Base-by-base conservation (phyloP, 2,329 filamentous ascomycete species). In the Paraconiothyrium brasiliense region DNA sequence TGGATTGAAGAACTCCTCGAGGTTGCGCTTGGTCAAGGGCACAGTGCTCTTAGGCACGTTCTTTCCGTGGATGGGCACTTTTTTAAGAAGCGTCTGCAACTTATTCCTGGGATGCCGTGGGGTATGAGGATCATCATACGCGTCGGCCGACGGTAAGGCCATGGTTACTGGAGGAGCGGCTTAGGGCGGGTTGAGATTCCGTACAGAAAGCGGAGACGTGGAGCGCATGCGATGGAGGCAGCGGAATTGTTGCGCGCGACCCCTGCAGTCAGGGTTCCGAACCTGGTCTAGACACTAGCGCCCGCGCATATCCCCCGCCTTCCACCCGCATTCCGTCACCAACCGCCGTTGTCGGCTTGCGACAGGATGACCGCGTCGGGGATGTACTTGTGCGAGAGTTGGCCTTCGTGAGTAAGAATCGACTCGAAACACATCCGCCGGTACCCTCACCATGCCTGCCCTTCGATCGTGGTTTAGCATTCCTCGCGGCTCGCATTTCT, bases 401-500 rank as follows among this genome's bases (percentile, higher is more conserved):
- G 52, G 14, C 58, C 50, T 54, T 60, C 62, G 47, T 55, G 39
- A 57, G 57, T 20, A 34, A 22, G 37, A 57, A 10, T 43, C 27
- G 6, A 41, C 10, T n/a, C 20, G 27, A 35, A 10, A 9, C 13
- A 30, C 44, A 4, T 27, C 55, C 44, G 34, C 30, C 44, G 16
- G 10, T 37, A 50, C 20, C 49, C 57, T 44, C 60, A 63, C 10
- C 58, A 79, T 79, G 77, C 57, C 77, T 64, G 62, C 76, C 11
- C 67, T 77, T 32, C 67, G 67, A 34, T 89, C 86, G 57, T 90
- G 87, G 87, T 81, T 90, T 58, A 78, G 78, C 54, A 87, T 90
- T 61, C 85, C 87, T 50, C 80, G 82, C 56, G 81, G 83, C 59
- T 89, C 86, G 59, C 87, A 89, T 71, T 93, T 93, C 79, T 92